Evolutionary conservation across 441 rosid species (phyloP).

Genomic region (Metrosideros polymorpha): DNA sequence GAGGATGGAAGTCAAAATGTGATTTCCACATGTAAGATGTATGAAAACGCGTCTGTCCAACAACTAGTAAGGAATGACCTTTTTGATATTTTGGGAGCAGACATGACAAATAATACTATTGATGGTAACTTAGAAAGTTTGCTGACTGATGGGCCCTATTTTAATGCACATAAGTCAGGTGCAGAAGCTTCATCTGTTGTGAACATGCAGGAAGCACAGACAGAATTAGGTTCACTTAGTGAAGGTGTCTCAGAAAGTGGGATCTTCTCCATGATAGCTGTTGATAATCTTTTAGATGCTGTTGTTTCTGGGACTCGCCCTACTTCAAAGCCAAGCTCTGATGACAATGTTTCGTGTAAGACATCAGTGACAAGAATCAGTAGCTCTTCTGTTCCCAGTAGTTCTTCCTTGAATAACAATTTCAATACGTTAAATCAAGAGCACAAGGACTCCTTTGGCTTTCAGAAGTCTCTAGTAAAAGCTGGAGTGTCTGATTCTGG

Average conservation of each 20-base stretch:
- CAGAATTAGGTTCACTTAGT: neutral
- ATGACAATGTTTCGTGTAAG: neutral
- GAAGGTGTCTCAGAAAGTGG: neutral
- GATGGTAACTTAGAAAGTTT: neutral
- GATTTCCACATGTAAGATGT: neutral
- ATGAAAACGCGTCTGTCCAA: neutral
- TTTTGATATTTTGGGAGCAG: neutral
- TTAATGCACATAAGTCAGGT: neutral
- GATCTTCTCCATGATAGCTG: neutral
- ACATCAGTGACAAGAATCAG: neutral
- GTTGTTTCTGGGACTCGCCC: slow-evolving; percentile 9
- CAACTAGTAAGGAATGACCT: neutral
- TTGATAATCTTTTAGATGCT: neutral
- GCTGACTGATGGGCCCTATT: neutral
- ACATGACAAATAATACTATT: neutral
- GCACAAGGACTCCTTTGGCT: neutral
- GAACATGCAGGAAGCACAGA: neutral
- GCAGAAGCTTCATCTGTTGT: neutral
- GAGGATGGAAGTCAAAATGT: slow-evolving; percentile 16
- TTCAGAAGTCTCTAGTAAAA: neutral
- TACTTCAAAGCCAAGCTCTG: neutral
- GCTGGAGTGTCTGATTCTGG: neutral
- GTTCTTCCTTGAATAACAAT: neutral
- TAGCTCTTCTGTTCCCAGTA: neutral
- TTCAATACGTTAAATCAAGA: neutral